Evolutionary conservation across 305 asterid genomes (phyloP).

Genomic region (Rubia balearica): DNA sequence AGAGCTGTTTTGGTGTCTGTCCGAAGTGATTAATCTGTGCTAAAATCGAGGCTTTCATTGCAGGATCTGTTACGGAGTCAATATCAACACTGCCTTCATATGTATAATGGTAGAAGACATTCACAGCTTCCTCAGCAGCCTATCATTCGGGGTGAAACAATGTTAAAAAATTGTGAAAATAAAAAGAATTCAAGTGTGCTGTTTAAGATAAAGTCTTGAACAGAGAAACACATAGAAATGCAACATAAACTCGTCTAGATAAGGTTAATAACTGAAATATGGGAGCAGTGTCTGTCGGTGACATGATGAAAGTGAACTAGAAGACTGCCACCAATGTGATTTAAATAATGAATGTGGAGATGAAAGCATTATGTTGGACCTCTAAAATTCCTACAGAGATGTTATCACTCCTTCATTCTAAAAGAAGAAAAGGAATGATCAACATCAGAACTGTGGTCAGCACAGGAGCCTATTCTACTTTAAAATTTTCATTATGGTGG

Average conservation of each 20-base stretch:
- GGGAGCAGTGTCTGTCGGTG: neutral
- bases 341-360: neutral
- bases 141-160: constrained; percentile 28
- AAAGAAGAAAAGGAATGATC: neutral
- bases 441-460: neutral
- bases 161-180: constrained; percentile 1
- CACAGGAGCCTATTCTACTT: neutral
- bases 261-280: neutral
- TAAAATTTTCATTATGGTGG: neutral
- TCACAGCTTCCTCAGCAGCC: constrained; percentile 99
- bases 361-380: neutral
- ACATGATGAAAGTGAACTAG: neutral
- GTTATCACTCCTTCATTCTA: neutral
- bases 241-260: neutral
- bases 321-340: neutral
- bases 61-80: constrained; percentile 93
- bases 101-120: constrained; percentile 98
- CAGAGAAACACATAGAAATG: neutral
- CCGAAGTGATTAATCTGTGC: constrained; percentile 99
- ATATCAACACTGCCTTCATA: constrained; percentile 99
- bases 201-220: neutral
- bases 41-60: constrained; percentile 96
- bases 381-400: neutral
- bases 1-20: constrained; percentile 94
- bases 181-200: neutral